A percentile compares a stretch with the other conserved stretches of the same genome.
Conservation (phyloP, 176 grass and related monocot genomes). For the Olyra latifolia region DNA sequence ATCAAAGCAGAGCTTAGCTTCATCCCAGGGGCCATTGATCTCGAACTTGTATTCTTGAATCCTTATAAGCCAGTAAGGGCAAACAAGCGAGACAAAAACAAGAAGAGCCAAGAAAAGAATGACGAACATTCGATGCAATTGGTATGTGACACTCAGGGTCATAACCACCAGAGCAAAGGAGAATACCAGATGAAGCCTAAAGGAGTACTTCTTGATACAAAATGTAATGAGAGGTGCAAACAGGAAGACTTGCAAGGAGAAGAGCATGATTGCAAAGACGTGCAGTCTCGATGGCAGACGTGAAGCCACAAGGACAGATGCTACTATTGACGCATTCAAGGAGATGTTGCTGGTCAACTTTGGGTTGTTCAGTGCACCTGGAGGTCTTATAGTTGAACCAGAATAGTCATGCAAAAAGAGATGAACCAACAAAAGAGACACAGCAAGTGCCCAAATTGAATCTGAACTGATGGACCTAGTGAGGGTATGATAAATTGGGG, state of each 20-base stretch:
- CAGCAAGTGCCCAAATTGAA: slow-evolving; percentile 76
- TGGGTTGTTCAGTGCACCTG: slow-evolving; percentile 81
- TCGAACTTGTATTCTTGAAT: slow-evolving; percentile 99
- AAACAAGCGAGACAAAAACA: slow-evolving; percentile 78
- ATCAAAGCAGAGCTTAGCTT: slow-evolving; percentile 98
- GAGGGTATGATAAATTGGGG: slow-evolving; percentile 85
- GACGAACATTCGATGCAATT: slow-evolving; percentile 76
- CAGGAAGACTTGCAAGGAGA: slow-evolving; percentile 89
- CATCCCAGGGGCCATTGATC: slow-evolving; percentile 97
- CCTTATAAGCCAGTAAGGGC: slow-evolving; percentile 92
- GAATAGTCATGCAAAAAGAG: slow-evolving; percentile 95
- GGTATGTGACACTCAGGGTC: slow-evolving; percentile 60
- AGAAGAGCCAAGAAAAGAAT: slow-evolving; percentile 56
- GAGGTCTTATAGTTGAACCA: slow-evolving; percentile 82
- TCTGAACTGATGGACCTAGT: slow-evolving; percentile 96
- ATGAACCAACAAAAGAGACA: slow-evolving; percentile 86
- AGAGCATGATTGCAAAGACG: slow-evolving; percentile 92
- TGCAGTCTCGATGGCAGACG: slow-evolving; percentile 80
- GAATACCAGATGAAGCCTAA: slow-evolving; percentile 69
- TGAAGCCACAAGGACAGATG: slow-evolving; percentile 88
- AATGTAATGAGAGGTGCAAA: slow-evolving; percentile 88
- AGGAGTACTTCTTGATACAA: slow-evolving; percentile 89
- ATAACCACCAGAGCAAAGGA: slow-evolving; percentile 59
- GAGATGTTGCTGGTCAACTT: slow-evolving; percentile 90
- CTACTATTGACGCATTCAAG: slow-evolving; percentile 86